Evolutionary conservation across 345 rosid genomes (phyloP).

Genomic region (Aquilaria malaccensis): DNA sequence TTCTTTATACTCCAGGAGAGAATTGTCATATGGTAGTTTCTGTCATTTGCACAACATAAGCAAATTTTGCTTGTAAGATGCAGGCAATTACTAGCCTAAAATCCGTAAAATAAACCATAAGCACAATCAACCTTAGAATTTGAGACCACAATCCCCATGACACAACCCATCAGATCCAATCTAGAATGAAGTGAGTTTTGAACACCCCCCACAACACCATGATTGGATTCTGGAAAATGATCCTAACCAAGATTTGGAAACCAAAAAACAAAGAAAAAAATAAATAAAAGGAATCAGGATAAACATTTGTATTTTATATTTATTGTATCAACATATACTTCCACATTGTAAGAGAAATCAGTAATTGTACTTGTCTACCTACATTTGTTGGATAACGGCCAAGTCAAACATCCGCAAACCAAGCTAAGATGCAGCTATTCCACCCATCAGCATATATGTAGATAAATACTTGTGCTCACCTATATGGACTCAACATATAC

Average conservation of each 20-base stretch:
- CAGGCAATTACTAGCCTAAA: neutral
- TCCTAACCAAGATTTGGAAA: slow-evolving; percentile 31
- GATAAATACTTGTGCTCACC: slow-evolving; percentile 30
- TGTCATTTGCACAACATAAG: too few relatives aligned
- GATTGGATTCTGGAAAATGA: slow-evolving; percentile 65
- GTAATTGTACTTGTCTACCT: slow-evolving; percentile 27
- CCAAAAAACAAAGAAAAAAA: neutral
- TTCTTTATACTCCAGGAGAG: too few relatives aligned
- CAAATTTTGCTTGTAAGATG: too few relatives aligned
- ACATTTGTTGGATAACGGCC: slow-evolving; percentile 83
- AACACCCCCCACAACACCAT: slow-evolving; percentile 81
- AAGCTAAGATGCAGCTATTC: slow-evolving; percentile 78
- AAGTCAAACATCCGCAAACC: slow-evolving; percentile 91
- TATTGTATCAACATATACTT: too few relatives aligned
- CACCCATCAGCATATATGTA: slow-evolving; percentile 75
- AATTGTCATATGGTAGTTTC: too few relatives aligned
- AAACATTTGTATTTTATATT: neutral
- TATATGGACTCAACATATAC: slow-evolving; percentile 63
- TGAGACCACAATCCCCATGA: slow-evolving; percentile 70
- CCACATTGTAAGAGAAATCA: neutral
- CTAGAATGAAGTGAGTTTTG: slow-evolving; percentile 81
- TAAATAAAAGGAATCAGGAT: neutral
- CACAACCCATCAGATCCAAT: slow-evolving; percentile 52
- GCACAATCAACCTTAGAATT: slow-evolving; percentile 46
- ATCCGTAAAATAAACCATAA: neutral